Conservation (phyloP, 2,329 filamentous ascomycete genomes). For the Didymella pomorum region DNA sequence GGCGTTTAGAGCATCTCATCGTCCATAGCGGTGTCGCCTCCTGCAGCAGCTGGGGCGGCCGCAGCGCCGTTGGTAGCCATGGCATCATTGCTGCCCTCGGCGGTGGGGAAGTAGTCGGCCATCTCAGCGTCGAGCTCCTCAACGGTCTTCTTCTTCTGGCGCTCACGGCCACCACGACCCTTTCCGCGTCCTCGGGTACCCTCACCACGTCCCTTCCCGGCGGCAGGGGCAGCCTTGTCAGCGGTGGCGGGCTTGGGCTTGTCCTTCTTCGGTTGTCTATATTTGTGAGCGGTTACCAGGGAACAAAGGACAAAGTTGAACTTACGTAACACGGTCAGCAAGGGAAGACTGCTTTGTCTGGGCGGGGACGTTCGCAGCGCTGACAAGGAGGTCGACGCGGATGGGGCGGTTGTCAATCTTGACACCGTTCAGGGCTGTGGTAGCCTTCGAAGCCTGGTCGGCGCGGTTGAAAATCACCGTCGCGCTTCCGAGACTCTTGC, state of each 20-base stretch:
- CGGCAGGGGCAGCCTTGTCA: conserved; percentile 68
- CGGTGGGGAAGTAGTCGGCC: conserved; percentile 85
- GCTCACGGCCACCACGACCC: conserved; percentile 55
- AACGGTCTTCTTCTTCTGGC: conserved; percentile 86
- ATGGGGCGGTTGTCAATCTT: conserved; percentile 90
- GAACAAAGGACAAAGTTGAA: conserved; percentile 22
- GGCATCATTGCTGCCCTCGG: conserved; percentile 54
- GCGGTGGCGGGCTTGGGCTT: conserved; percentile 76
- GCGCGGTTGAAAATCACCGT: conserved; percentile 85
- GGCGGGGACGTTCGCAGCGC: conserved; percentile 74
- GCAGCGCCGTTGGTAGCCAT: conserved; percentile 55
- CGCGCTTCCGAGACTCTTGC: conserved; percentile 89
- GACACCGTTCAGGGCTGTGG: conserved; percentile 83
- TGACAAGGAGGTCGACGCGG: conserved; percentile 94
- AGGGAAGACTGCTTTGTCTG: conserved; percentile 74
- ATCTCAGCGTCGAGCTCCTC: conserved; percentile 98
- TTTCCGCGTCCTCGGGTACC: conserved; percentile 58
- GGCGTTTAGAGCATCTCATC: conserved; percentile 50
- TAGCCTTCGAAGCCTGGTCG: conserved; percentile 84
- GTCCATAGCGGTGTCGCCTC: conserved; percentile 50
- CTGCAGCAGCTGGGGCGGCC: conserved; percentile 55
- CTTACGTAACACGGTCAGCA: conserved; percentile 83
- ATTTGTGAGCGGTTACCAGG: conserved; percentile 18
- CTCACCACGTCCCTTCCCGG: conserved; percentile 54
- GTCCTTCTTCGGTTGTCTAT: conserved; percentile 68